Conservation (phyloP, 352 stramenopile species). For the Phytopythium kandeliae region DNA sequence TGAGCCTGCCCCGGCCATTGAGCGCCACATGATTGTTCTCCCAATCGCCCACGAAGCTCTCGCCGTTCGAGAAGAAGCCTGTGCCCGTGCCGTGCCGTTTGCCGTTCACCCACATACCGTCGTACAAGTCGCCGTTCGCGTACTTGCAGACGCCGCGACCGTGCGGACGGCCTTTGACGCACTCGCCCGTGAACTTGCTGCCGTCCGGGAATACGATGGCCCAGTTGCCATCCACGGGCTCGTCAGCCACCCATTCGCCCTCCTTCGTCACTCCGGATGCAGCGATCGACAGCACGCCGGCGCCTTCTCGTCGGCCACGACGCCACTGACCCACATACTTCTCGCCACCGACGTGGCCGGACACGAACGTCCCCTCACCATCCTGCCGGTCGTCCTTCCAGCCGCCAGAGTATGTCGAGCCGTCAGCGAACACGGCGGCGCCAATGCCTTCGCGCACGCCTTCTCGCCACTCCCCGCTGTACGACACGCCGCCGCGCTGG, state of each 20-base stretch:
- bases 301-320: conserved; percentile 40
- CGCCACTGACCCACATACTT: conserved; percentile 71
- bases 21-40: conserved; percentile 81
- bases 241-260: conserved; percentile 48
- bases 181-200: conserved; percentile 71
- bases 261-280: conserved; percentile 61
- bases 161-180: conserved; percentile 54
- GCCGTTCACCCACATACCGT: conserved; percentile 74
- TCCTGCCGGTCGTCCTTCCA: conserved; percentile 50
- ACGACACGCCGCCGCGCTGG: conserved; percentile 24
- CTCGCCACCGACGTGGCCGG: conserved; percentile 36
- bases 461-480: conserved; percentile 57
- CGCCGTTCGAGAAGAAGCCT: conserved; percentile 66
- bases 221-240: conserved; percentile 65
- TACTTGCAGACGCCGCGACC: conserved; percentile 76
- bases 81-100: conserved; percentile 69
- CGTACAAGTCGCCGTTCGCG: conserved; percentile 78
- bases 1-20: conserved; percentile 61
- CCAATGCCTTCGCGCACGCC: conserved; percentile 54
- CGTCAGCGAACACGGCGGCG: conserved; percentile 42
- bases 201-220: conserved; percentile 70
- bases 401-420: conserved; percentile 50
- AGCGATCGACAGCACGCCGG: conserved; percentile 33
- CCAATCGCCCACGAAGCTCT: conserved; percentile 72
- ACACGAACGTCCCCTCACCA: conserved; percentile 60